phyloP scores from a whole-genome alignment of 495 filamentous ascomycete genomes.

The Hyaloscypha finlandica region DNA sequence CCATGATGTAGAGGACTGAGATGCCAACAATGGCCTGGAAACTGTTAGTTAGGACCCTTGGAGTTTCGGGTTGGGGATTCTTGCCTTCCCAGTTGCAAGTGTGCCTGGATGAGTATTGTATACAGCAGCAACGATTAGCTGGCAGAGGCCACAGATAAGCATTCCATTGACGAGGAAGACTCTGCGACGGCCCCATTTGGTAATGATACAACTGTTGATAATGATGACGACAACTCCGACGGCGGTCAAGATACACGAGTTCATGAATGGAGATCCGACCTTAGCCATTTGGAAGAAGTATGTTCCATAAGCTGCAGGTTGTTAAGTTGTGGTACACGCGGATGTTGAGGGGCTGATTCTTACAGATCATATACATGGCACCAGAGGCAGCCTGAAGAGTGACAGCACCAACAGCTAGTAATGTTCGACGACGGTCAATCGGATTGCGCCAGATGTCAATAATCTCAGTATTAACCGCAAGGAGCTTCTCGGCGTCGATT shows the following conservation, averaged over 20 bases:
- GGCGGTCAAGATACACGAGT: conserved; percentile 56
- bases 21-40: conserved; percentile 49
- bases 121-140: conserved; percentile 55
- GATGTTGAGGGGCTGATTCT: conserved; percentile 7
- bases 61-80: neutral
- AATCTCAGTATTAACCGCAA: conserved; percentile 44
- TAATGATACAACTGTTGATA: conserved; percentile 55
- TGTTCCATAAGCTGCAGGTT: conserved; percentile 53
- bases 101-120: conserved; percentile 52
- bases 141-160: conserved; percentile 51
- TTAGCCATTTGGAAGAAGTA: conserved; percentile 68
- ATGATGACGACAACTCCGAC: conserved; percentile 59
- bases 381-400: conserved; percentile 59
- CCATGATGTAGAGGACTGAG: conserved; percentile 57
- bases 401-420: conserved; percentile 45
- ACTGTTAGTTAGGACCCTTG: neutral
- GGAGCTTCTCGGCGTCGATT: conserved; percentile 49
- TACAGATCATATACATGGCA: conserved; percentile 62
- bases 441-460: conserved; percentile 56
- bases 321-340: neutral
- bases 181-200: conserved; percentile 54
- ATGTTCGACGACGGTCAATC: conserved; percentile 44
- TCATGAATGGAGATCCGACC: conserved; percentile 59
- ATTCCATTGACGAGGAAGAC: conserved; percentile 54
- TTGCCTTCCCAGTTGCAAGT: conserved; percentile 45